phyloP scores from a whole-genome alignment of 176 grass and related monocot species.

The Musa itinerans region DNA sequence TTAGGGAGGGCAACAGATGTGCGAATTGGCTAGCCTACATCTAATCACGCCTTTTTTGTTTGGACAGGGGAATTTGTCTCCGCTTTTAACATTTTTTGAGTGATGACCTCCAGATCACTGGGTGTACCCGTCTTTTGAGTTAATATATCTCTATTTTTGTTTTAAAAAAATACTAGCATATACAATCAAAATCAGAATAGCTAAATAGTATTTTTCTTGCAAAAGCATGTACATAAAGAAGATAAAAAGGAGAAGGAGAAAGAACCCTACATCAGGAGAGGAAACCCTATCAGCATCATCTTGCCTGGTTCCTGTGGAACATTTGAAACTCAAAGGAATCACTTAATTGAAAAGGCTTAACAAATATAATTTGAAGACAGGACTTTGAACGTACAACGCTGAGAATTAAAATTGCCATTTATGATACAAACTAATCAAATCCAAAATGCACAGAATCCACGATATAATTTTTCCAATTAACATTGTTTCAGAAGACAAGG shows the following conservation, averaged over 20 bases:
- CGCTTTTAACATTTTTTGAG: no score
- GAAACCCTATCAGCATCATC: not conserved
- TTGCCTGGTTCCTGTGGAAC: not conserved
- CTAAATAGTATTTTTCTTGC: no score
- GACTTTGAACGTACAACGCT: not conserved
- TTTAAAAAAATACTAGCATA: not conserved
- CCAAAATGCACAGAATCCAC: not conserved
- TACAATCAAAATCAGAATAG: not conserved
- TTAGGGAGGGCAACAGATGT: no score
- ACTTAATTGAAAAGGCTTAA: not conserved
- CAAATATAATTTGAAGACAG: not conserved
- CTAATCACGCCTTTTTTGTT: no score
- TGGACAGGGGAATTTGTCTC: no score
- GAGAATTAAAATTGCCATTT: no score
- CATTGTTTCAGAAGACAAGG: no score
- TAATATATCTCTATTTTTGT: no score
- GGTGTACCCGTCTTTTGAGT: no score
- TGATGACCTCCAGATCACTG: no score
- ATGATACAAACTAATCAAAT: not conserved
- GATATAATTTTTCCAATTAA: no score
- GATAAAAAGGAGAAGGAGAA: not conserved
- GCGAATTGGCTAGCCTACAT: no score
- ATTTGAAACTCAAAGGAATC: not conserved
- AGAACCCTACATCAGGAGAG: constrained; percentile 11
- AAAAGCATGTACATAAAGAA: not conserved